Percentiles rank a stretch among this genome's conserved stretches.
Evolutionary conservation across 352 stramenopile genomes (phyloP).

Genomic region (Globisporangium canariense): DNA sequence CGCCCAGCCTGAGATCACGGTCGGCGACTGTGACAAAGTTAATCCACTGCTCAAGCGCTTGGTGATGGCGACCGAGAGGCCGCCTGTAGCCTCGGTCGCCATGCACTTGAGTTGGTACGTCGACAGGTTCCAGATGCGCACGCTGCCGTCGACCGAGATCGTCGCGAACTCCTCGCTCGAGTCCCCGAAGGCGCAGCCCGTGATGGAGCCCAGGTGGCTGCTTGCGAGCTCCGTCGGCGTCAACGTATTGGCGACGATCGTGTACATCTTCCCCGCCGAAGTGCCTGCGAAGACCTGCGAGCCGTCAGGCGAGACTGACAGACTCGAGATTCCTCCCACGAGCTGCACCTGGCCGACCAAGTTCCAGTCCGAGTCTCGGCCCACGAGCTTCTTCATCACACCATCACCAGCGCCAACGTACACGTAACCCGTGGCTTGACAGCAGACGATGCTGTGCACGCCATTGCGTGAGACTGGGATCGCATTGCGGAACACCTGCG

Average conservation of each 20-base stretch:
- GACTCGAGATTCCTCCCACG: constrained; percentile 72
- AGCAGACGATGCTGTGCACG: constrained; percentile 75
- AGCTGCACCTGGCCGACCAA: constrained; percentile 80
- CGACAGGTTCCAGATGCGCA: constrained; percentile 68
- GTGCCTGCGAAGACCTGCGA: constrained; percentile 62
- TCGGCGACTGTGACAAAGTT: background rate
- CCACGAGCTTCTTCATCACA: constrained; percentile 81
- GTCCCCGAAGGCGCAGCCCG: constrained; percentile 54
- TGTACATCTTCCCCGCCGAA: constrained; percentile 73
- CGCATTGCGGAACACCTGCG: constrained; percentile 58
- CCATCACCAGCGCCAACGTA: constrained; percentile 86
- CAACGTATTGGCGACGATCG: constrained; percentile 48
- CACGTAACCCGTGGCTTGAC: constrained; percentile 51
- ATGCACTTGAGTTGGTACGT: constrained; percentile 67
- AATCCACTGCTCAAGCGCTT: constrained; percentile 13
- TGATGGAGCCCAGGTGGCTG: constrained; percentile 65
- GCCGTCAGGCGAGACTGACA: constrained; percentile 60
- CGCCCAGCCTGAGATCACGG: constrained; percentile 64
- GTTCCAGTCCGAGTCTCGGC: constrained; percentile 77
- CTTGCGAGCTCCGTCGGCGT: constrained; percentile 48
- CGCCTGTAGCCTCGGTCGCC: constrained; percentile 52
- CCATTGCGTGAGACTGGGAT: constrained; percentile 62
- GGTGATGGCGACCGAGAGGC: constrained; percentile 42
- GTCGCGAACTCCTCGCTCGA: constrained; percentile 64
- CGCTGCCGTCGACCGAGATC: constrained; percentile 63